Percentiles rank a stretch among this genome's conserved stretches.
Evolutionary conservation across 176 grass and related monocot species (phyloP).

Genomic region (Poa pratensis): DNA sequence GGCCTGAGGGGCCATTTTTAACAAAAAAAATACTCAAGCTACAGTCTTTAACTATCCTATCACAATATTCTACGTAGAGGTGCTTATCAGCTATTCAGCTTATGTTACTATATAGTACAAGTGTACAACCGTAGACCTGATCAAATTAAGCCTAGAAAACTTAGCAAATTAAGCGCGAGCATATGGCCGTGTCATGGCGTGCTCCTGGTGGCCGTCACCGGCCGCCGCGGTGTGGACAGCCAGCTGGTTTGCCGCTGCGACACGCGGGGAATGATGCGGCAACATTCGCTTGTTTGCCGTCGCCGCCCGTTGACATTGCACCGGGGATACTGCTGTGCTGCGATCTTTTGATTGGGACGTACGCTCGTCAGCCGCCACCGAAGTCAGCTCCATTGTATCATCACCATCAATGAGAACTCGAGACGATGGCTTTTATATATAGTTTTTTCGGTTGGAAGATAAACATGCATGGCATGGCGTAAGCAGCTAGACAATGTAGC

Average conservation of each 20-base stretch:
- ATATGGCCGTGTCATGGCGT: neutral
- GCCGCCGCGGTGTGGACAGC: neutral
- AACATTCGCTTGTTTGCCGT: neutral
- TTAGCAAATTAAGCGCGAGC: neutral
- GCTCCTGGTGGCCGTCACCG: neutral
- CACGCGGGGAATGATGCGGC: conserved; percentile 1
- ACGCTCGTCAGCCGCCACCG: too few relatives aligned
- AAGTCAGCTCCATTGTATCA: too few relatives aligned
- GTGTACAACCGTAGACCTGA: neutral
- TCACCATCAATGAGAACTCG: too few relatives aligned
- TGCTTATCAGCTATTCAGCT: too few relatives aligned
- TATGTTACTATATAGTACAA: neutral
- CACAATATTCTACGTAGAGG: neutral
- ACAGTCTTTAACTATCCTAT: neutral
- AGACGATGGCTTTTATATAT: too few relatives aligned
- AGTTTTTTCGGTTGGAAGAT: too few relatives aligned
- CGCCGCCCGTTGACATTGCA: too few relatives aligned
- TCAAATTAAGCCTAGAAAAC: neutral
- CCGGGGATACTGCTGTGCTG: too few relatives aligned
- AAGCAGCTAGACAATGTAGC: too few relatives aligned
- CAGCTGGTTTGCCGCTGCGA: conserved; percentile 2
- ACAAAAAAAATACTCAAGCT: neutral
- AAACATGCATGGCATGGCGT: too few relatives aligned
- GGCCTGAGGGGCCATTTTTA: too few relatives aligned
- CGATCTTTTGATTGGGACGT: too few relatives aligned